Evolutionary conservation across 345 rosid genomes (phyloP), one percentile per base, ranked within the genome.

Genomic region (Ceriops decandra): DNA sequence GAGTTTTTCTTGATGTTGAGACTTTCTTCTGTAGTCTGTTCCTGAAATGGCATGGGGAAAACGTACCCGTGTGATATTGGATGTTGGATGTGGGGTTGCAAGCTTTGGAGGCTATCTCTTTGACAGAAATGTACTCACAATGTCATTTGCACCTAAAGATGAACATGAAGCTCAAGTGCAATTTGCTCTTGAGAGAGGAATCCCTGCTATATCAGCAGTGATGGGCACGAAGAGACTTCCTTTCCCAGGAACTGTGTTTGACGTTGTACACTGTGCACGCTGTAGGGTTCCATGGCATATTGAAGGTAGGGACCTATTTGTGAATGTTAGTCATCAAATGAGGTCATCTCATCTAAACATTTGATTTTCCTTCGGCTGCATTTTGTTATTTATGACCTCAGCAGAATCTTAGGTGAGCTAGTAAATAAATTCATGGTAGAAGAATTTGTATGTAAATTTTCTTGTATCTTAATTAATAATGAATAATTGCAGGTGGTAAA

Each of bases 271-370:
- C 82, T 95, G 99, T 82, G 99, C 99, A 36, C 93, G 98, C 52
- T 95, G 99, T 76, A 88, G 99, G 72, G 99, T 95, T 10, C 99
- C 99, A 38, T 95, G 99, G 99, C 99, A 95, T 77, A 90, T 90
- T 66, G 99, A 95, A 87, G 99, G 99, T 95, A 77, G 8, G 33
- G 65, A 24, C 22, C 21, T 57, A 42, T 7, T 17, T 68, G 28
- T 60, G 15, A n/a, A 49, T 64, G 22, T 60, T 15, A 21, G 22
- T 58, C 36, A 46, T 60, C 7, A n/a, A 16, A 61, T 27, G 16
- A 62, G 57, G 46, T 52, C 28, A 49, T 42, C 63, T 36, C n/a
- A 52, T 60, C 32, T 20, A n/a, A n/a, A 30, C 11, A 67, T 53
- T 52, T 64, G 32, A 46, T 57, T 54, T 33, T 13, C 36, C 5